Evolutionary conservation across 345 rosid genomes (phyloP), one percentile per base, ranked within the genome.

Genomic region (Brassica cretica): DNA sequence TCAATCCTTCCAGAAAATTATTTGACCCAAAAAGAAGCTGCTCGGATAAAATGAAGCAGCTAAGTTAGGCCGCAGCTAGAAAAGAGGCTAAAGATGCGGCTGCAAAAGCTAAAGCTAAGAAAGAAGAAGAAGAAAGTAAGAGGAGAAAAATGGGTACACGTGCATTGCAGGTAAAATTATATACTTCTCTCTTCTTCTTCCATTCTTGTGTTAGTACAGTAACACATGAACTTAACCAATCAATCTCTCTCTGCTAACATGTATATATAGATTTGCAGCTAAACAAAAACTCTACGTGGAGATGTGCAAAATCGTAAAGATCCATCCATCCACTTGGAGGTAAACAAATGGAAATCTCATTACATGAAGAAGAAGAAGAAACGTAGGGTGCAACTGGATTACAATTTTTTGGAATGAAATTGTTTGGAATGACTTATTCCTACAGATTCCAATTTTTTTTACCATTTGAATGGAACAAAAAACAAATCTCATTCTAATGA

Each of bases 81-180:
- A 21, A 88, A 74, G 89, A 84, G 84, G 92, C 86, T 18, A 89
- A 82, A 81, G 96, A 88, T 46, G 88, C 79, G 7, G 86, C 80
- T 7, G 86, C 86, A 24, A 91, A 89, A 88, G 97, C 79, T 76
- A 91, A 89, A 68, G 94, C 84, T n/a, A 91, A 91, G 76, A 81
- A 74, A 76, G 98, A 91, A 75, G 97, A 91, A 82, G 91, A 39
- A 39, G 14, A 9, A 39, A 39, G 56, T 84, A n/a, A 83, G 98
- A 76, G 97, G 97, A 35, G 93, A 91, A 80, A 86, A 86, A 80
- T 95, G 99, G 98, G 86, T 93, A 18, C 89, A 41, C 73, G 68
- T 71, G 82, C 81, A 35, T 82, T 87, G 91, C 84, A 80, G 85
- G 85, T 86, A 39, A 55, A 55, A n/a, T 10, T 30, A 6, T 21